Evolutionary conservation across 225 moss, liverwort and hornwort species (phyloP).

Genomic region (Sphagnum tenellum): DNA sequence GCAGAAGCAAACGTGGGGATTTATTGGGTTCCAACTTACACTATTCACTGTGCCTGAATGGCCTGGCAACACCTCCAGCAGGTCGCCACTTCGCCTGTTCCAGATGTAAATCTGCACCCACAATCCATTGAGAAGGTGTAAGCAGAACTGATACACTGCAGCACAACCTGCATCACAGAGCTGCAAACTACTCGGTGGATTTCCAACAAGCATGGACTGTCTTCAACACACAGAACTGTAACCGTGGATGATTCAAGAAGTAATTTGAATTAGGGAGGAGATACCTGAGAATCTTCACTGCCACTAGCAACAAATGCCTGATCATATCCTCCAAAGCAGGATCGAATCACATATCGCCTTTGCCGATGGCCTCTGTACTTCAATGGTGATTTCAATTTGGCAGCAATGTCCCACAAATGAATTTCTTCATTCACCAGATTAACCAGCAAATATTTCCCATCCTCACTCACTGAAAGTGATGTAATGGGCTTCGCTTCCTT

Average conservation of each 20-base stretch:
- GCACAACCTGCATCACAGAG: too few species aligned
- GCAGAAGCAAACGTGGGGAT: constrained; percentile 99
- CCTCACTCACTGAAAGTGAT: constrained; percentile 89
- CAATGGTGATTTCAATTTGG: constrained; percentile 65
- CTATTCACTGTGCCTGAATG: constrained; percentile 99
- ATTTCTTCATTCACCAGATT: constrained; percentile 95
- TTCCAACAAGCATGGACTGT: too few species aligned
- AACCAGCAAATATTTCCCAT: constrained; percentile 92
- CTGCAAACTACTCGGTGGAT: too few species aligned
- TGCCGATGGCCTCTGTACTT: constrained; percentile 95
- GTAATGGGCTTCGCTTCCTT: constrained; percentile 92
- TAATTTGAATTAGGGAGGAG: too few species aligned
- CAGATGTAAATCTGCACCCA: constrained; percentile 88
- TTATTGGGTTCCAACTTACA: constrained; percentile 99
- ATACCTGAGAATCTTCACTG: constrained; percentile 99
- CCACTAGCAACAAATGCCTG: constrained; percentile 98
- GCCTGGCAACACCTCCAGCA: constrained; percentile 84
- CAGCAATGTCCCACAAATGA: constrained; percentile 87
- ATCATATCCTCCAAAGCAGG: constrained; percentile 96
- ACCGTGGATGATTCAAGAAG: too few species aligned
- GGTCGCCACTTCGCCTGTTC: constrained; percentile 96
- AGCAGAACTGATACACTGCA: not conserved
- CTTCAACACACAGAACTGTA: too few species aligned
- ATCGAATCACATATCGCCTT: constrained; percentile 89
- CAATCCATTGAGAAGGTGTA: not conserved